Percentiles rank a stretch among this genome's conserved stretches.
These are phyloP conservation scores for Sclerotinia subarctica DNA, from an alignment of 2,329 filamentous ascomycete genomes.

Conservation along the genomic window DNA sequence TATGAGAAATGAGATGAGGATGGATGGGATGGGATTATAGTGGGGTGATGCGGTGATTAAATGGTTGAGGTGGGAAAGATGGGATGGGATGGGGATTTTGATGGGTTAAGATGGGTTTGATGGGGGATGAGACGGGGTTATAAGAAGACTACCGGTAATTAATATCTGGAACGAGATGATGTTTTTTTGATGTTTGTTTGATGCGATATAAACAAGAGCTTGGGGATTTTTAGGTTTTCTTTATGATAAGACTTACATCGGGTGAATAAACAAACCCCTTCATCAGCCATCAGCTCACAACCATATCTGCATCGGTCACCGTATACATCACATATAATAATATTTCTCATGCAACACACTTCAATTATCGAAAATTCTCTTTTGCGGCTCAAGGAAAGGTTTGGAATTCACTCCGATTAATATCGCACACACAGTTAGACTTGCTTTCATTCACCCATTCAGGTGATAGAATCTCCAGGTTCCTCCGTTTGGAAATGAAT, in stretches of 20 bases:
- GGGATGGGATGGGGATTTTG: too few relatives aligned
- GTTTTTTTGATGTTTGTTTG: too few relatives aligned
- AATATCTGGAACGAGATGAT: background rate
- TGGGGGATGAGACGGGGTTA: background rate
- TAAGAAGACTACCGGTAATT: background rate
- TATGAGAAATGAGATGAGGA: background rate
- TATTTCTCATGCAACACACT: background rate
- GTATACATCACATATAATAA: background rate
- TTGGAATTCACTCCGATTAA: background rate
- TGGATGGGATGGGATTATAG: background rate
- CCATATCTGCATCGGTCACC: background rate
- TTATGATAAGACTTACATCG: background rate
- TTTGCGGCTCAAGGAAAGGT: background rate
- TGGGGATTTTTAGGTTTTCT: background rate
- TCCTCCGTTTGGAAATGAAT: conserved; percentile 13
- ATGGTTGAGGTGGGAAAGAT: conserved; percentile 5
- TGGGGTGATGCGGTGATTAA: background rate
- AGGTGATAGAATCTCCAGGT: background rate
- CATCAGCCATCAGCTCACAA: background rate
- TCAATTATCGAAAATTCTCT: background rate
- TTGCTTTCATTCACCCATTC: background rate
- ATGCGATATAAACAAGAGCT: background rate
- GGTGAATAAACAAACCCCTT: background rate
- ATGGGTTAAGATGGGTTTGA: background rate
- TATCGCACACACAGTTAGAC: background rate